Conservation (phyloP, 2,329 filamentous ascomycete species). For the Pestalotiopsis sp. region DNA sequence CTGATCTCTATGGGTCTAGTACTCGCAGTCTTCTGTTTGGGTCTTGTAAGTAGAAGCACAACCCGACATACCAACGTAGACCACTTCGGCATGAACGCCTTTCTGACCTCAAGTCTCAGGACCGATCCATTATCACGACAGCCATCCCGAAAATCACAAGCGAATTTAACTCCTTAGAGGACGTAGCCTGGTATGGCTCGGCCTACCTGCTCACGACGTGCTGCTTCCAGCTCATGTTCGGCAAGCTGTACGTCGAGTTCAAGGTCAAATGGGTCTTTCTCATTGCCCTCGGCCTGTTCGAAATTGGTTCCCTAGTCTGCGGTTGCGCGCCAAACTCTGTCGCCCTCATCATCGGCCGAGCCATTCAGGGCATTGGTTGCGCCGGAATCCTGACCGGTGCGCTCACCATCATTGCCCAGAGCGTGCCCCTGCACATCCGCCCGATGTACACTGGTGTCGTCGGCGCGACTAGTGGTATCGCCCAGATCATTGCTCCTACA, state of each 20-base stretch:
- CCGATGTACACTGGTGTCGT: slow-evolving; percentile 31
- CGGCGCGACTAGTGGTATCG: slow-evolving; percentile 41
- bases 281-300: slow-evolving; percentile 33
- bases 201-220: slow-evolving; percentile 21
- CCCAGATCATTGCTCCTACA: slow-evolving; percentile 26
- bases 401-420: slow-evolving; percentile 30
- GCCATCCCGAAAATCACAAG: slow-evolving; percentile 28
- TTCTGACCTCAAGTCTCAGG: not conserved
- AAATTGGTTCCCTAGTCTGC: slow-evolving; percentile 38
- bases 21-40: not conserved
- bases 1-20: not conserved
- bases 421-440: slow-evolving; percentile 14
- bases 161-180: slow-evolving; percentile 28
- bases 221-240: slow-evolving; percentile 30
- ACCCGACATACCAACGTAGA: not conserved
- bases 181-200: slow-evolving; percentile 32
- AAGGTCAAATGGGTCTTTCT: slow-evolving; percentile 34
- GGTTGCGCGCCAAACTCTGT: slow-evolving; percentile 17
- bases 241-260: slow-evolving; percentile 39
- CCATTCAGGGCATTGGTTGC: slow-evolving; percentile 30
- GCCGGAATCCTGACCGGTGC: slow-evolving; percentile 40
- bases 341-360: slow-evolving; percentile 22
- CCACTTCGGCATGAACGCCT: not conserved
- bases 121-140: slow-evolving; percentile 14
- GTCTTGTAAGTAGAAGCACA: not conserved